Conservation (phyloP, 495 filamentous ascomycete species). For the Neurospora pannonica region DNA sequence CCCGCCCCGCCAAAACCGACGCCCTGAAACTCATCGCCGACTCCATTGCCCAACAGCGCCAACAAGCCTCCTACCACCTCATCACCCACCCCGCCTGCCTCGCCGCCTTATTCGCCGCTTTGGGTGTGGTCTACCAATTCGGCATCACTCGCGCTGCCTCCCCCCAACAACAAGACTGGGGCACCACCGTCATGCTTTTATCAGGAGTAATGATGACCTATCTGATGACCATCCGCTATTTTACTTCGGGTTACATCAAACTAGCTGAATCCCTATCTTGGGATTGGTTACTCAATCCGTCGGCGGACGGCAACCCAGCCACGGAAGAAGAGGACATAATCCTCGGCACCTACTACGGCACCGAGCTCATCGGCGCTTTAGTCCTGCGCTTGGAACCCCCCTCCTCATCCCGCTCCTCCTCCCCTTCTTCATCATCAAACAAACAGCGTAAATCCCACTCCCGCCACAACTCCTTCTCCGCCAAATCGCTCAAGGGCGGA, state of each 20-base stretch:
- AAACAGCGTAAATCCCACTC: background rate
- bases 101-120: constrained; percentile 12
- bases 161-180: constrained; percentile 19
- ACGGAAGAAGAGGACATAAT: constrained; percentile 30
- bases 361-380: constrained; percentile 32
- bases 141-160: constrained; percentile 12
- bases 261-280: constrained; percentile 29
- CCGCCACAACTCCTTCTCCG: background rate
- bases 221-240: constrained; percentile 30
- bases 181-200: constrained; percentile 23
- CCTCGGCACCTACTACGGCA: constrained; percentile 31
- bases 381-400: constrained; percentile 32
- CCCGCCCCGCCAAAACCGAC: constrained; percentile 28
- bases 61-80: constrained; percentile 26
- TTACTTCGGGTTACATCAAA: constrained; percentile 30
- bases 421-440: background rate
- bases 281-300: constrained; percentile 24
- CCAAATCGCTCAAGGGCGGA: constrained; percentile 23
- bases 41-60: constrained; percentile 38
- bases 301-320: background rate
- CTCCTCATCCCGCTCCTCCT: background rate
- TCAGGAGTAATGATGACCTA: constrained; percentile 31
- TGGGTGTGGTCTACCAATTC: constrained; percentile 27
- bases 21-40: constrained; percentile 36
- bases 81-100: constrained; percentile 34